Percentiles rank a stretch among this genome's conserved stretches.
Evolutionary conservation across 306 rosid species (phyloP).

Genomic region (Pachyrhizus erosus): DNA sequence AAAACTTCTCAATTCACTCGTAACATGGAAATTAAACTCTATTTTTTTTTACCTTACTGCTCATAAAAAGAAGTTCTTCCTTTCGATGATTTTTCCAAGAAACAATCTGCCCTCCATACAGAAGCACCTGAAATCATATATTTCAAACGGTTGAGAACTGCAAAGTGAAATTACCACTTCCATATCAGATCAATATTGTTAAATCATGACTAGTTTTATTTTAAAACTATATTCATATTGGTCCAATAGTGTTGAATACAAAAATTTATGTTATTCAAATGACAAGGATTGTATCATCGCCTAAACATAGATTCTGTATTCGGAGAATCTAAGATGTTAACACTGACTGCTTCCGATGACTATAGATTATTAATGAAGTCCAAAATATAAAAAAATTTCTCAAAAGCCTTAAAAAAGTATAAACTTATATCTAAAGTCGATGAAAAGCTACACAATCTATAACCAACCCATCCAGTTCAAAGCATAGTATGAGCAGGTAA

Average conservation of each 20-base stretch:
- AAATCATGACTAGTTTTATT: background rate
- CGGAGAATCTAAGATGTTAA: background rate
- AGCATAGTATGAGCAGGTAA: constrained; percentile 1
- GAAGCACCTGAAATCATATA: constrained; percentile 67
- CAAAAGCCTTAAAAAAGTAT: background rate
- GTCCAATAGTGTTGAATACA: background rate
- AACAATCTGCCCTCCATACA: constrained; percentile 76
- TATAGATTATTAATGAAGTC: constrained; percentile 11
- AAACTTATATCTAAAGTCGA: constrained; percentile 1
- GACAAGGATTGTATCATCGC: constrained; percentile 1
- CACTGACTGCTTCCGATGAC: background rate
- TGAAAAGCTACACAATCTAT: background rate
- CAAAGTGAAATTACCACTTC: background rate
- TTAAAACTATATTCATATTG: constrained; percentile 18
- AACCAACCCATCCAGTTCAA: constrained; percentile 19
- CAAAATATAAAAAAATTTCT: background rate
- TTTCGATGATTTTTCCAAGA: constrained; percentile 81
- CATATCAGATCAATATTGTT: constrained; percentile 9
- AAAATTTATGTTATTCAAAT: background rate
- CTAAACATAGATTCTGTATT: background rate
- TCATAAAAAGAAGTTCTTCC: constrained; percentile 77
- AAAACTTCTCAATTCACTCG: background rate
- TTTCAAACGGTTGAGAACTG: constrained; percentile 21
- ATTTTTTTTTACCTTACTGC: constrained; percentile 67
- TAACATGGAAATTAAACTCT: background rate